Evolutionary conservation across 2,329 filamentous ascomycete genomes (phyloP), one percentile per base, ranked within the genome.

Genomic region (Plectosphaerella cucumerina): DNA sequence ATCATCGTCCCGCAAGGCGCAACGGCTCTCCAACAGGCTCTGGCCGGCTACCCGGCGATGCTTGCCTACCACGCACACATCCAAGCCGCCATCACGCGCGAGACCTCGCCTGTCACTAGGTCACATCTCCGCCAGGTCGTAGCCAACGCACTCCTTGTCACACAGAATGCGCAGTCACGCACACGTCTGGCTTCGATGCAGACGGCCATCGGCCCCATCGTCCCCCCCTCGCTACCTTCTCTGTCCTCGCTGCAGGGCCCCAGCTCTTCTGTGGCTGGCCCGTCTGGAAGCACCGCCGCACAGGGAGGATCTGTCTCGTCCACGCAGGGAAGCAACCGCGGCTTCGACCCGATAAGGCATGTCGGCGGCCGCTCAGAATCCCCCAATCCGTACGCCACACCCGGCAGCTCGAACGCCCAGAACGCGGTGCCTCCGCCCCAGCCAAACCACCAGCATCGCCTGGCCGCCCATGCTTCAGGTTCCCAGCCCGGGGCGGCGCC

Each of bases 51-150:
- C 52, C 79, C 78, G 1, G 69, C 69, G 4, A 72, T 81, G 54
- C 65, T 82, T 5, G 65, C 67, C 5, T 76, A 74, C 54, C 73
- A 77, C 47, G 65, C 61, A 6, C 72, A 78, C 45, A 68, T 84
- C 6, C 75, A 80, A 54, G 61, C 69, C 0, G 70, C 71, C 5
- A 82, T 84, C 37, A 76, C 80, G 53, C 69, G 73, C 3, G 74
- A 82, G 49, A 62, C 70, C 0, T 80, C 76, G 43, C 70, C 77
- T 0, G 67, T 75, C 31, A 58, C 70, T 14, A 70, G 78, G 34
- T 69, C 72, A 4, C 75, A 79, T 51, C 67, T 83, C 10, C 71
- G 80, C 41, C 70, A 76, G 50, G 70, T 74, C 1, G 73, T 82
- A 3, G 73, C 72, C 20, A 67, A 68, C 12, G 74, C 77, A 5